These are phyloP conservation scores for Rubus idaeus DNA, from an alignment of 306 rosid species.

Conservation along the genomic window DNA sequence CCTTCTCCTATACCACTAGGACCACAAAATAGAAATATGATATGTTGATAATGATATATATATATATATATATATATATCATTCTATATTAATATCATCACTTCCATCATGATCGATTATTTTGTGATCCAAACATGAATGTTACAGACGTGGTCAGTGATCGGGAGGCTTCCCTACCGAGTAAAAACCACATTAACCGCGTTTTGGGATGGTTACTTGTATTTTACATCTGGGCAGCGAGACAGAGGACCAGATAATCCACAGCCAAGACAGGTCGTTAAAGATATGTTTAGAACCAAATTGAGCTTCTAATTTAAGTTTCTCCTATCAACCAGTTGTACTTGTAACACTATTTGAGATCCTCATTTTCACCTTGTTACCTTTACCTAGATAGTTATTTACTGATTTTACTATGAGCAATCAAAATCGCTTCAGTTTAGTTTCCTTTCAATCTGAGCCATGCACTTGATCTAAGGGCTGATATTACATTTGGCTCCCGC, in stretches of 20 bases:
- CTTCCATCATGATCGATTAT: neutral
- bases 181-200: slow-evolving; percentile 79
- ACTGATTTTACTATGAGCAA: neutral
- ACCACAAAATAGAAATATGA: too few relatives aligned
- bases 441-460: neutral
- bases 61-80: too few relatives aligned
- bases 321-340: neutral
- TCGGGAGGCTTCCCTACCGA: slow-evolving; percentile 89
- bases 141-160: slow-evolving; percentile 81
- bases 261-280: slow-evolving; percentile 68
- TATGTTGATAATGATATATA: neutral
- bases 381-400: neutral
- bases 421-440: neutral
- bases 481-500: neutral
- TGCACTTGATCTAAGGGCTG: too few relatives aligned
- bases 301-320: slow-evolving; percentile 33
- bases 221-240: slow-evolving; percentile 89
- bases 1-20: slow-evolving; percentile 6
- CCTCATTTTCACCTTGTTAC: neutral
- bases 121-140: neutral
- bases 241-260: slow-evolving; percentile 95
- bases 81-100: neutral
- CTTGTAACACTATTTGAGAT: neutral
- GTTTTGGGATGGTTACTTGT: slow-evolving; percentile 80
- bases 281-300: slow-evolving; percentile 81